Evolutionary conservation across 225 moss, liverwort and hornwort genomes (phyloP), one percentile per base, ranked within the genome.

Genomic region (Rhytidiadelphus loreus): DNA sequence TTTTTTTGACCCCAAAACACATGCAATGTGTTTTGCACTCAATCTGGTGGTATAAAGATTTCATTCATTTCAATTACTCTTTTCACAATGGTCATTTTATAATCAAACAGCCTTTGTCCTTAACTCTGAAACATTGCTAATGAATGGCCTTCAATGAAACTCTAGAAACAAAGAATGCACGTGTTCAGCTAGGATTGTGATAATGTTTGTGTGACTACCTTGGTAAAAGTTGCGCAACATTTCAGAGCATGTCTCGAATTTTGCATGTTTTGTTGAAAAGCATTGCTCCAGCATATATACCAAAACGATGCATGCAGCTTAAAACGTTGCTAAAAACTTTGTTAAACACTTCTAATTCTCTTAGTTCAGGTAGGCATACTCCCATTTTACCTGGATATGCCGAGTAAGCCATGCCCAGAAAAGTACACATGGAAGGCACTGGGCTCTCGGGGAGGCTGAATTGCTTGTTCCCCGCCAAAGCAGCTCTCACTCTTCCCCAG

Each of bases 401-500:
- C 12, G 90, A 80, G 76, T 29, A 81, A 16, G 73, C 19, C 26
- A 43, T 77, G 29, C 81, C 86, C 46, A 89, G 20, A 44, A 92
- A 90, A 26, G 80, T 73, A 35, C 90, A 92, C 18, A 21, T 56
- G 16, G 61, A 57, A 14, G 90, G 86, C 48, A 35, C 75, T 5
- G 25, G 25, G 17, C 69, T 68, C 37, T 69, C 81, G 2, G 22
- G 74, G 16, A 92, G 30, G 76, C 70, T 92, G 83, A 93, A 92
- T 4, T 74, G 69, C 41, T 62, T 59, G 83, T 91, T 90, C 28
- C 57, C 81, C 41, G 55, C 83, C 70, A 92, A 46, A 35, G 90
- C 90, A 18, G 16, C 37, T 73, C 92, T 64, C 56, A 93, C 89
- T 84, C 74, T 46, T 16, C 15, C 69, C 92, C 93, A 93, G 2